Evolutionary conservation across 768 basidiomycete genomes (phyloP).

Genomic region (Crassisporium funariophilum): DNA sequence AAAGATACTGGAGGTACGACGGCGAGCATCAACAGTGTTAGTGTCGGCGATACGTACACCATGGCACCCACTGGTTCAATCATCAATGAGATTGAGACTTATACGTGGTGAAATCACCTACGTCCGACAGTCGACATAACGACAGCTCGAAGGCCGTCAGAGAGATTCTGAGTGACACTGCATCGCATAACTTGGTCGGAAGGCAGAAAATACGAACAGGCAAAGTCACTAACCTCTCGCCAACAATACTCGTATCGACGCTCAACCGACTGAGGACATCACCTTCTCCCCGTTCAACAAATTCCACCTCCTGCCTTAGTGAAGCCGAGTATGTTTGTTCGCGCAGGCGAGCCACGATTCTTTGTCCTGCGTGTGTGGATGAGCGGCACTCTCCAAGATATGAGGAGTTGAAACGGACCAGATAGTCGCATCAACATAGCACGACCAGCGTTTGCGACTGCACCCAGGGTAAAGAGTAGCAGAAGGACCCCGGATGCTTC

Average conservation of each 20-base stretch:
- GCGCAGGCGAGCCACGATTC: slow-evolving; percentile 87
- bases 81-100: background rate
- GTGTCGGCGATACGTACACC: slow-evolving; percentile 87
- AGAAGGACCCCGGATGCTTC: slow-evolving; percentile 79
- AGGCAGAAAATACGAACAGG: background rate
- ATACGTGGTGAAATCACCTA: slow-evolving; percentile 41
- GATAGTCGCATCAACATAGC: slow-evolving; percentile 85
- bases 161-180: slow-evolving; percentile 80
- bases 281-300: slow-evolving; percentile 89
- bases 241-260: slow-evolving; percentile 90
- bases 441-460: slow-evolving; percentile 81
- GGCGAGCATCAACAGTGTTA: slow-evolving; percentile 91
- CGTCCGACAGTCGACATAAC: slow-evolving; percentile 95
- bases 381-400: background rate
- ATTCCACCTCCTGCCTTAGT: slow-evolving; percentile 88
- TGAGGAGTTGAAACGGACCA: slow-evolving; percentile 44
- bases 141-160: slow-evolving; percentile 78
- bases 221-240: slow-evolving; percentile 66
- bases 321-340: slow-evolving; percentile 84
- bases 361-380: slow-evolving; percentile 53
- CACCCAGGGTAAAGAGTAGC: slow-evolving; percentile 82
- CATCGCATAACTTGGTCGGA: slow-evolving; percentile 5
- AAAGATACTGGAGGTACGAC: slow-evolving; percentile 89
- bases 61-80: slow-evolving; percentile 77
- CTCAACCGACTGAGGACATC: slow-evolving; percentile 92